Evolutionary conservation across 495 filamentous ascomycete genomes (phyloP).

Genomic region (Hapsidospora chrysogenum): DNA sequence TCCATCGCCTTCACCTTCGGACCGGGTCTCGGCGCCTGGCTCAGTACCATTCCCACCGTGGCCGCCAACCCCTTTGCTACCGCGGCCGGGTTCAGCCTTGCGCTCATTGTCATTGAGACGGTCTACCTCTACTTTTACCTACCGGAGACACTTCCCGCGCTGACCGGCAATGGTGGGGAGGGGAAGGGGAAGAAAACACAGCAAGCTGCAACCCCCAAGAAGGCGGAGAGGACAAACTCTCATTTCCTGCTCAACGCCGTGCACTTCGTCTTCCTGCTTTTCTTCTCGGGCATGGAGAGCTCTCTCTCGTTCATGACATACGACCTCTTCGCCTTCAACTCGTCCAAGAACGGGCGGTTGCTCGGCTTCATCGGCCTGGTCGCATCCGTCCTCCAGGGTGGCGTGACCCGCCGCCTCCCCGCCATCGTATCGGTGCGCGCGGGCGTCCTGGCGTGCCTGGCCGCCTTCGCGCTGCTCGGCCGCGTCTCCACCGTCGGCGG

Average conservation of each 20-base stretch:
- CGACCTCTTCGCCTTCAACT: conserved; percentile 71
- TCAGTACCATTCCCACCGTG: conserved; percentile 57
- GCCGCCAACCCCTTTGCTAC: conserved; percentile 85
- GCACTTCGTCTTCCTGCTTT: conserved; percentile 84
- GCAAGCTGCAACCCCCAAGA: conserved; percentile 10
- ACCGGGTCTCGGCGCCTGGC: conserved; percentile 72
- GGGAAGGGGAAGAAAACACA: conserved; percentile 9
- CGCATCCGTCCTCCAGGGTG: conserved; percentile 79
- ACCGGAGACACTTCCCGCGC: conserved; percentile 68
- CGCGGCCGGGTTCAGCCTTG: conserved; percentile 69
- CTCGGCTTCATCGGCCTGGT: conserved; percentile 86
- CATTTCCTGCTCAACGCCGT: conserved; percentile 68
- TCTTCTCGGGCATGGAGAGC: conserved; percentile 96
- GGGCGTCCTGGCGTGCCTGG: conserved; percentile 59
- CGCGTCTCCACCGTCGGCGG: conserved; percentile 41
- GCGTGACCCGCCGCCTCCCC: conserved; percentile 62
- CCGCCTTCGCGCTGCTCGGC: conserved; percentile 69
- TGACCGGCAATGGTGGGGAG: conserved; percentile 13
- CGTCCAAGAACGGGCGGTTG: conserved; percentile 65
- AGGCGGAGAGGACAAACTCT: conserved; percentile 48
- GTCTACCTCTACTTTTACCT: conserved; percentile 72
- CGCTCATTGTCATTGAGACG: conserved; percentile 72
- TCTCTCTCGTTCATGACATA: conserved; percentile 93
- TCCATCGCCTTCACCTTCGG: conserved; percentile 95
- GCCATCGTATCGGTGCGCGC: conserved; percentile 63